Evolutionary conservation across 805 yeast species (phyloP).

Genomic region (Blastobotrys peoriensis): DNA sequence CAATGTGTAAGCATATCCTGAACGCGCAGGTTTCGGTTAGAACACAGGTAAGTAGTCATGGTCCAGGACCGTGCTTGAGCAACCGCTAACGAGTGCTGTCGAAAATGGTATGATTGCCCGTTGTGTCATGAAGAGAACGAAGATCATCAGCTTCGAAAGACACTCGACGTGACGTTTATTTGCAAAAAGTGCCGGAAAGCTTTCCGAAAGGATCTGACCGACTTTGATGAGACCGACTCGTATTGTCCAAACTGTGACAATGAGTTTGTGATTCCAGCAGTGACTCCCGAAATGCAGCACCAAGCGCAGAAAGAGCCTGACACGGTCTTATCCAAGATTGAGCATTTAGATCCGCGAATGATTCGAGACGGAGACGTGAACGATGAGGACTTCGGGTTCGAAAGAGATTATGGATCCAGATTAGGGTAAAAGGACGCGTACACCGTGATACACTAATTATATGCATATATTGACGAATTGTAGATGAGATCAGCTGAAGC

Average conservation of each 20-base stretch:
- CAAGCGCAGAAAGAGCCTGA: constrained; percentile 11
- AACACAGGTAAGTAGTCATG: constrained; percentile 24
- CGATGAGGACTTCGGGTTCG: constrained; percentile 26
- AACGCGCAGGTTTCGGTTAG: constrained; percentile 33
- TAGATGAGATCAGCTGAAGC: too few relatives aligned
- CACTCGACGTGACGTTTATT: constrained; percentile 27
- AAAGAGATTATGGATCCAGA: constrained; percentile 15
- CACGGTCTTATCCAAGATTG: constrained; percentile 13
- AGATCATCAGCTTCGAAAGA: constrained; percentile 27
- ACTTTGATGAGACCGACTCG: constrained; percentile 31
- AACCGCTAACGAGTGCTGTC: constrained; percentile 28
- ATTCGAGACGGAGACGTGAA: constrained; percentile 27
- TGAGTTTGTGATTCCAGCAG: constrained; percentile 27
- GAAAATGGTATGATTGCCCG: constrained; percentile 32
- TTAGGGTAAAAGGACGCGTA: constrained; percentile 22
- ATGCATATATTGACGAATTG: too few relatives aligned
- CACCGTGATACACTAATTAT: too few relatives aligned
- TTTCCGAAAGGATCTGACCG: constrained; percentile 30
- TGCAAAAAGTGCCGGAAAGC: constrained; percentile 32
- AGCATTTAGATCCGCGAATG: constrained; percentile 21
- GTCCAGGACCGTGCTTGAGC: too few relatives aligned
- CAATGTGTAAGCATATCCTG: constrained; percentile 29
- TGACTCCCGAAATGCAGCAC: constrained; percentile 8
- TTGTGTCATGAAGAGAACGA: constrained; percentile 28
- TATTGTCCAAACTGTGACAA: constrained; percentile 32